Evolutionary conservation across 2,329 filamentous ascomycete species (phyloP).

Genomic region (Fusarium sp.): DNA sequence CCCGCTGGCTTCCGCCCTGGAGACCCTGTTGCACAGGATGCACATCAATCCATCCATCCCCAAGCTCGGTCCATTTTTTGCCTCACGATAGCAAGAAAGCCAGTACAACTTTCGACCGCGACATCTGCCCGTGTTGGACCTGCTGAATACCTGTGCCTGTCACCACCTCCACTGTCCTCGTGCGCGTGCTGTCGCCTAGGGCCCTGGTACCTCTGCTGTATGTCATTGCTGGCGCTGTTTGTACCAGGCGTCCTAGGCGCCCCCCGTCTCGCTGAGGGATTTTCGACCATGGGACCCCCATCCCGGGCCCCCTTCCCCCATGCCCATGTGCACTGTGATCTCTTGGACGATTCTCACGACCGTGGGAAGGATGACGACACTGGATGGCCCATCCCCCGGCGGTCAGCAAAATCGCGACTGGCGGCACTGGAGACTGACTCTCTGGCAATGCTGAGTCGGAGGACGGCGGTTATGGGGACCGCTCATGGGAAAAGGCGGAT

Average conservation of each 20-base stretch:
- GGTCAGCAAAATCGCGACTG: conserved; percentile 44
- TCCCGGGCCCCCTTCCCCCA: conserved; percentile 24
- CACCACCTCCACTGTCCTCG: conserved; percentile 22
- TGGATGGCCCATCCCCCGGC: conserved; percentile 35
- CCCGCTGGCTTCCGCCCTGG: conserved; percentile 29
- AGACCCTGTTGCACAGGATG: conserved; percentile 17
- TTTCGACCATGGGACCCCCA: conserved; percentile 37
- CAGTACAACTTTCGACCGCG: conserved; percentile 19
- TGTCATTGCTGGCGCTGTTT: conserved; percentile 36
- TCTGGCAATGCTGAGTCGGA: background rate
- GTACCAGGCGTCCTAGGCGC: conserved; percentile 29
- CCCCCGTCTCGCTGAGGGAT: conserved; percentile 42
- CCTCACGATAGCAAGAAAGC: conserved; percentile 23
- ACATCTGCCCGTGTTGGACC: conserved; percentile 11
- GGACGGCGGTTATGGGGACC: conserved; percentile 16
- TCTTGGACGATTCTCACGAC: conserved; percentile 32
- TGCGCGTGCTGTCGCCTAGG: conserved; percentile 22
- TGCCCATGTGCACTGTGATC: conserved; percentile 35
- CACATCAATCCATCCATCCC: conserved; percentile 19
- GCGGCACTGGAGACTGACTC: conserved; percentile 31
- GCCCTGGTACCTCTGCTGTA: conserved; percentile 41
- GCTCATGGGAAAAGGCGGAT: conserved; percentile 16
- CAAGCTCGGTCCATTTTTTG: conserved; percentile 31
- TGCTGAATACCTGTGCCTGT: conserved; percentile 19
- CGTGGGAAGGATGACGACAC: conserved; percentile 40